Evolutionary conservation across 2,329 filamentous ascomycete species (phyloP).

Genomic region (Venturia pyrina): DNA sequence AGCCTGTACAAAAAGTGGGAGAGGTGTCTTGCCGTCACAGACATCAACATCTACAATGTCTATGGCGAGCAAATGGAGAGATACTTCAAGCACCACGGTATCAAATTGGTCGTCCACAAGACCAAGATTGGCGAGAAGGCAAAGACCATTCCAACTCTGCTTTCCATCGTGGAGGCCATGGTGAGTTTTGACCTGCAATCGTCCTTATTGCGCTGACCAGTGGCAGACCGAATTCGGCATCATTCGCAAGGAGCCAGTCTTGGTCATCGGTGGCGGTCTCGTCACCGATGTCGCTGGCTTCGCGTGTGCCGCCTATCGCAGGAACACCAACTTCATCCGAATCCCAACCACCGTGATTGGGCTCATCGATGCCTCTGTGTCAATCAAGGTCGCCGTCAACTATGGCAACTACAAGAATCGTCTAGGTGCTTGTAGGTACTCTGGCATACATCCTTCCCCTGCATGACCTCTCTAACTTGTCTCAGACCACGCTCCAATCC

Average conservation of each 20-base stretch:
- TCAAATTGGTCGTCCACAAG: slow-evolving; percentile 57
- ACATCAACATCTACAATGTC: slow-evolving; percentile 59
- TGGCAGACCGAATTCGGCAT: slow-evolving; percentile 8
- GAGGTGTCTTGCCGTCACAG: slow-evolving; percentile 58
- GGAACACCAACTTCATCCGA: slow-evolving; percentile 65
- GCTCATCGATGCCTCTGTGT: slow-evolving; percentile 64
- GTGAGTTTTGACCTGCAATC: neutral
- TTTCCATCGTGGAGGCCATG: slow-evolving; percentile 64
- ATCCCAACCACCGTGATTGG: slow-evolving; percentile 67
- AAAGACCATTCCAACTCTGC: slow-evolving; percentile 60
- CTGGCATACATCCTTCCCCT: neutral
- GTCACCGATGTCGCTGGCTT: slow-evolving; percentile 70
- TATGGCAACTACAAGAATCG: slow-evolving; percentile 69
- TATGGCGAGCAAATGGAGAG: slow-evolving; percentile 56
- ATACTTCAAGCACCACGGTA: slow-evolving; percentile 56
- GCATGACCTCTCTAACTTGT: neutral
- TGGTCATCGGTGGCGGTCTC: slow-evolving; percentile 57
- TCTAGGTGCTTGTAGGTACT: slow-evolving; percentile 42
- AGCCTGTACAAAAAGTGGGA: slow-evolving; percentile 56
- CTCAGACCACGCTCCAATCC: slow-evolving; percentile 56
- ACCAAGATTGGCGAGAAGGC: slow-evolving; percentile 68
- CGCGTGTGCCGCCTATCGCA: slow-evolving; percentile 60
- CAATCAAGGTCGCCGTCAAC: slow-evolving; percentile 71
- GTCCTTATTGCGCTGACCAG: neutral
- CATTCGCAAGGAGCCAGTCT: slow-evolving; percentile 48